Evolutionary conservation across 1,284 basidiomycete genomes (phyloP).

Genomic region (Cryptococcus sp.): DNA sequence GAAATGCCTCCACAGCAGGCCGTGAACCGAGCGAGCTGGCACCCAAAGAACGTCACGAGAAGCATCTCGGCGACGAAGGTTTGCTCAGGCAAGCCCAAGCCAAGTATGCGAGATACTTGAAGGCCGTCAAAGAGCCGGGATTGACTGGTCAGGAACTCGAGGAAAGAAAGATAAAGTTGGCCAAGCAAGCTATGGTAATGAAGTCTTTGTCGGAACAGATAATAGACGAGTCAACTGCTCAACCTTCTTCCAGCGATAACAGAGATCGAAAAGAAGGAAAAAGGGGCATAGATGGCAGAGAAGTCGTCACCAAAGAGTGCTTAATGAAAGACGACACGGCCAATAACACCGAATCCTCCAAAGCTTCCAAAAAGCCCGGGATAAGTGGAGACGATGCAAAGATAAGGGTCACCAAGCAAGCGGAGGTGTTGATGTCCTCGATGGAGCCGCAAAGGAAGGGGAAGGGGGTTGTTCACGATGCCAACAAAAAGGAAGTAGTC

Average conservation of each 20-base stretch:
- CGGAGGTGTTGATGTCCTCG: not conserved
- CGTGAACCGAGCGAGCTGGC: no score
- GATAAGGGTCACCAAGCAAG: not conserved
- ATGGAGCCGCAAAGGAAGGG: not conserved
- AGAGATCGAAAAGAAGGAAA: not conserved
- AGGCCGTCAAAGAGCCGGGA: not conserved
- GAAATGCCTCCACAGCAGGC: no score
- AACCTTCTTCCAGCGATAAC: no score
- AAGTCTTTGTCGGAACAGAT: not conserved
- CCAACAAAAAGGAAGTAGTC: no score
- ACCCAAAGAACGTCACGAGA: no score
- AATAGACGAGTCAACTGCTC: no score
- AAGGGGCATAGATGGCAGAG: no score
- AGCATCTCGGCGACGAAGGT: no score
- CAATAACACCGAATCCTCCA: not conserved
- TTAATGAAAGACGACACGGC: not conserved
- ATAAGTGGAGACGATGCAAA: not conserved
- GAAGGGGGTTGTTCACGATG: not conserved
- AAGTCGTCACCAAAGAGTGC: not conserved
- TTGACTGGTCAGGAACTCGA: not conserved
- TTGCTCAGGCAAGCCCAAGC: not conserved
- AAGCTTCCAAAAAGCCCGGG: not conserved
- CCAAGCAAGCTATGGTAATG: not conserved
- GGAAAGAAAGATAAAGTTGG: not conserved
- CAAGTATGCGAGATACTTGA: not conserved